These are phyloP conservation scores for Phytomonas francai DNA, from an alignment of 208 protist genomes.

Conservation along the genomic window DNA sequence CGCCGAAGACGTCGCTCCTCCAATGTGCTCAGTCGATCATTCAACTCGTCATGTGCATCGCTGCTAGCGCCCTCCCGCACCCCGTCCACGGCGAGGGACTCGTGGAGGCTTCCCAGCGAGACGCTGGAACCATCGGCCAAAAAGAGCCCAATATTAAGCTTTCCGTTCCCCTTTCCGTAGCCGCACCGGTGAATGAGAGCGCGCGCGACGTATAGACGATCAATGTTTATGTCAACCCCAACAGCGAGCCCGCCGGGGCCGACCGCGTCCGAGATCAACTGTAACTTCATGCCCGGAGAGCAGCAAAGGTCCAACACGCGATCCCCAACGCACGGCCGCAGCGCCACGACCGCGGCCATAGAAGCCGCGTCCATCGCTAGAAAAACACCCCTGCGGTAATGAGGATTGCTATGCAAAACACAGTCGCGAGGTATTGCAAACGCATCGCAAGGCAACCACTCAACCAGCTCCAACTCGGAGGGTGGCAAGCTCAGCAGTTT, in stretches of 20 bases:
- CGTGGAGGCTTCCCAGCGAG: background rate
- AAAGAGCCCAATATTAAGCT: background rate
- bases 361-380: slow-evolving; percentile 83
- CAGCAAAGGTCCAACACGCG: slow-evolving; percentile 81
- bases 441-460: slow-evolving; percentile 54
- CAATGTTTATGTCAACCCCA: background rate
- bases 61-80: background rate
- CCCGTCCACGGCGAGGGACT: background rate
- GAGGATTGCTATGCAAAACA: slow-evolving; percentile 16
- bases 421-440: slow-evolving; percentile 36
- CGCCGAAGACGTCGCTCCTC: slow-evolving; percentile 21
- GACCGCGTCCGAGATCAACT: slow-evolving; percentile 54
- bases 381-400: slow-evolving; percentile 35
- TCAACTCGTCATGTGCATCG: background rate
- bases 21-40: slow-evolving; percentile 12
- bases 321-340: slow-evolving; percentile 46
- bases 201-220: background rate
- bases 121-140: background rate
- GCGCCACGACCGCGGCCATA: slow-evolving; percentile 68
- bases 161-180: background rate
- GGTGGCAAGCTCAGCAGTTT: slow-evolving; percentile 18
- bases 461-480: slow-evolving; percentile 20
- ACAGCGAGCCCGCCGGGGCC: background rate
- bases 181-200: background rate
- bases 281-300: slow-evolving; percentile 82